Percentiles rank a stretch among this genome's conserved stretches.
phyloP scores from a whole-genome alignment of 441 rosid genomes.

The Jatropha multifida region DNA sequence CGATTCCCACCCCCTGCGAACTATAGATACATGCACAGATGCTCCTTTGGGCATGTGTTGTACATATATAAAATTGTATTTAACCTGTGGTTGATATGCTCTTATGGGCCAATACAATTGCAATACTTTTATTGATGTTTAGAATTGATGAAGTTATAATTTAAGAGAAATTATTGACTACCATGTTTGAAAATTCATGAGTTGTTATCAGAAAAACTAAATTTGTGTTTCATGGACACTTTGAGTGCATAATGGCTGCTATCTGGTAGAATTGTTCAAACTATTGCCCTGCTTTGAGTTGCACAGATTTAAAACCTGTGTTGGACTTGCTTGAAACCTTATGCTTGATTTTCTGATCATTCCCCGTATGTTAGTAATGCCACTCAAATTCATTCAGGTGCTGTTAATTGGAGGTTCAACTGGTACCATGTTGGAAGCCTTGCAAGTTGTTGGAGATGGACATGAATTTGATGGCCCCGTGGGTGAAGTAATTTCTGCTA shows the following conservation, averaged over 20 bases:
- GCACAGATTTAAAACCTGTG: not conserved
- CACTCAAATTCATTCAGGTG: constrained; percentile 48
- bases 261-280: not conserved
- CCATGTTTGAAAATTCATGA: not conserved
- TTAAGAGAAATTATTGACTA: not conserved
- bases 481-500: constrained; percentile 60
- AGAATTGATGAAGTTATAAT: not conserved
- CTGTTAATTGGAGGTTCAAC: constrained; percentile 96
- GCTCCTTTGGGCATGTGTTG: not conserved
- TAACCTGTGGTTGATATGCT: not conserved
- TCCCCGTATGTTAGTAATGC: not conserved
- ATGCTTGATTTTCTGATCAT: not conserved
- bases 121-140: not conserved
- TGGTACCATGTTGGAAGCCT: constrained; percentile 96
- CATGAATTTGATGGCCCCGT: constrained; percentile 47
- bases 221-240: not conserved
- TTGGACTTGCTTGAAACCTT: not conserved
- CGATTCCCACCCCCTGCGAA: not conserved
- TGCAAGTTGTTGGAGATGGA: constrained; percentile 85
- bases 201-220: not conserved
- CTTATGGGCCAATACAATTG: not conserved
- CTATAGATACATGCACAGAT: not conserved
- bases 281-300: not conserved
- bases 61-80: too few species aligned
- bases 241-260: not conserved